These are phyloP conservation scores for Vinca major DNA, from an alignment of 305 asterid species.

Conservation along the genomic window DNA sequence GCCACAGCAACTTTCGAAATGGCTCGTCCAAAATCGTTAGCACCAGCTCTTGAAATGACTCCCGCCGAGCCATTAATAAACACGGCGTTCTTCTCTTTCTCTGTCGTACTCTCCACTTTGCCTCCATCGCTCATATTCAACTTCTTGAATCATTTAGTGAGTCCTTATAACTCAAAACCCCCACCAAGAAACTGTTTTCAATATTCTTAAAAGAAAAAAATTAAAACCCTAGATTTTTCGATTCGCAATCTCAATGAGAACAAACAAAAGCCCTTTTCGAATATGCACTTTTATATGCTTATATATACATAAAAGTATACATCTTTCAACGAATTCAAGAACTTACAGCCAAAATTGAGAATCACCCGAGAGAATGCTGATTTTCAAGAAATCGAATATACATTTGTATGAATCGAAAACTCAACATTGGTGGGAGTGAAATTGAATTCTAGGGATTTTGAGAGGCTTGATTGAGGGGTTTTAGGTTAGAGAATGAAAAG, in stretches of 20 bases:
- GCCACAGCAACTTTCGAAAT: conserved; percentile 69
- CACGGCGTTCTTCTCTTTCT: no score
- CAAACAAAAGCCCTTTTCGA: neutral
- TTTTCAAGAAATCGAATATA: neutral
- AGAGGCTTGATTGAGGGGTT: neutral
- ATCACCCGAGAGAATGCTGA: neutral
- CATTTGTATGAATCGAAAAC: neutral
- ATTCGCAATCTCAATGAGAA: neutral
- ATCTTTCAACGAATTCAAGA: neutral
- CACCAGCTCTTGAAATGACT: conserved; percentile 23
- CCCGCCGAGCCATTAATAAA: neutral
- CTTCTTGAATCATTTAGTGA: conserved; percentile 49
- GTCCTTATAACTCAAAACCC: conserved; percentile 18
- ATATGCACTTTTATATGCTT: neutral
- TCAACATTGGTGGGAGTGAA: neutral
- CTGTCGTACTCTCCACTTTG: conserved; percentile 34
- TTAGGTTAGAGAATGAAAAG: neutral
- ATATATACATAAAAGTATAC: neutral
- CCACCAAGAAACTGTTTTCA: neutral
- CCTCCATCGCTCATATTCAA: conserved; percentile 91
- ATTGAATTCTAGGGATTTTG: conserved; percentile 4
- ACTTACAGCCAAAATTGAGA: conserved; percentile 14
- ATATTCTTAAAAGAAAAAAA: neutral
- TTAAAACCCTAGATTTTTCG: conserved; percentile 14
- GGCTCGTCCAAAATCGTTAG: conserved; percentile 52